Evolutionary conservation across 805 yeast species (phyloP).

Genomic region (Candida tibetensis): DNA sequence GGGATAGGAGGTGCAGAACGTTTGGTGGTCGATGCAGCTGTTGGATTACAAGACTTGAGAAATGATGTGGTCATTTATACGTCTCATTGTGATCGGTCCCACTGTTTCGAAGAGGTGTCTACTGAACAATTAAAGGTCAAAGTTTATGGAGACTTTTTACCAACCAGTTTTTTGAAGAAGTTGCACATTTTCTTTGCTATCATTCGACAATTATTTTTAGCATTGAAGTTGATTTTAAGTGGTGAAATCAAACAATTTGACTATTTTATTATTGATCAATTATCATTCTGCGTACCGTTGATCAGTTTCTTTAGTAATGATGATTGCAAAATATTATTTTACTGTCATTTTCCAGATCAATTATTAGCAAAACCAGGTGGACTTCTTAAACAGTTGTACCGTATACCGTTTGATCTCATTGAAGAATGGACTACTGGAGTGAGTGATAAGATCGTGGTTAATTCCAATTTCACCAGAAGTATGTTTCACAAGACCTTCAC

Average conservation of each 20-base stretch:
- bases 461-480: constrained; percentile 76
- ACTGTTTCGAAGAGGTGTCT: constrained; percentile 88
- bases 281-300: constrained; percentile 79
- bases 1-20: constrained; percentile 99
- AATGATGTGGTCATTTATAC: constrained; percentile 72
- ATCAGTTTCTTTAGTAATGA: constrained; percentile 44
- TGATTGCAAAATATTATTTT: constrained; percentile 63
- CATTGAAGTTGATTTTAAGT: constrained; percentile 42
- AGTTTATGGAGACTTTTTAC: constrained; percentile 82
- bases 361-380: constrained; percentile 61
- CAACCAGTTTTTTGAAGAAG: constrained; percentile 62
- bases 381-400: constrained; percentile 57
- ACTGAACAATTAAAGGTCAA: constrained; percentile 55
- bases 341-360: constrained; percentile 96
- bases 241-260: constrained; percentile 57
- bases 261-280: constrained; percentile 81
- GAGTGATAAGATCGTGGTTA: constrained; percentile 82
- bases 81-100: constrained; percentile 82
- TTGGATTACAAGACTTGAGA: constrained; percentile 65
- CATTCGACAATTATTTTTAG: constrained; percentile 73
- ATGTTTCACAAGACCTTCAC: constrained; percentile 67
- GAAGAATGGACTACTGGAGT: constrained; percentile 78
- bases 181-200: constrained; percentile 82
- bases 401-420: constrained; percentile 77
- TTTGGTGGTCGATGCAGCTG: constrained; percentile 92